Percentiles rank a stretch among this genome's conserved stretches.
Evolutionary conservation across 2,329 filamentous ascomycete genomes (phyloP).

Genomic region (Fusarium sp.): DNA sequence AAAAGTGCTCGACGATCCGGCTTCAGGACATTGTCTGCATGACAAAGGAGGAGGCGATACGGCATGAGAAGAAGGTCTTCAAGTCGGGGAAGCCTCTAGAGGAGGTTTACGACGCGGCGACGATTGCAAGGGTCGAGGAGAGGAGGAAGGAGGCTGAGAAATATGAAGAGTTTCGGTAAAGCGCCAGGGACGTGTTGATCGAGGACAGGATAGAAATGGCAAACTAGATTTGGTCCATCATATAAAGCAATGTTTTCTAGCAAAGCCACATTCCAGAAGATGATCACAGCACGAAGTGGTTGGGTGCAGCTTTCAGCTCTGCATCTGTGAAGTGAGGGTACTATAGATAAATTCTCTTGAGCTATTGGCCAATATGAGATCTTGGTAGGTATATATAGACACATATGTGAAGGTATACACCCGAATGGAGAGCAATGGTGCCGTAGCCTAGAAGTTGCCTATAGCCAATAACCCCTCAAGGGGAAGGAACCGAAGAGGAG

Average conservation of each 20-base stretch:
- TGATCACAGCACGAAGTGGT: not conserved
- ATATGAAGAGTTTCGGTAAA: conserved; percentile 61
- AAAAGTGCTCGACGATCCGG: conserved; percentile 75
- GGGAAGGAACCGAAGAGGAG: not conserved
- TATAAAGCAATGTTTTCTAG: not conserved
- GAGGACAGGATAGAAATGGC: not conserved
- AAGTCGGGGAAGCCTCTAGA: conserved; percentile 70
- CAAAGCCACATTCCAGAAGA: not conserved
- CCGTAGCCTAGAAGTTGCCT: not conserved
- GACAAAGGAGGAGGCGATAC: conserved; percentile 87
- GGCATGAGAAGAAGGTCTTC: conserved; percentile 82
- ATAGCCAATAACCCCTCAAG: not conserved
- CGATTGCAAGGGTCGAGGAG: conserved; percentile 71
- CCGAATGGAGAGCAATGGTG: not conserved
- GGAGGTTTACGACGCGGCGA: conserved; percentile 75
- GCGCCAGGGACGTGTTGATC: not conserved
- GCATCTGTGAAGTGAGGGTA: not conserved
- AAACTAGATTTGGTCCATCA: not conserved
- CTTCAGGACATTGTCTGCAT: conserved; percentile 82
- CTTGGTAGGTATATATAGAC: not conserved
- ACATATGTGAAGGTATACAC: not conserved
- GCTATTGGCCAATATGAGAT: not conserved
- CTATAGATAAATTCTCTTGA: not conserved
- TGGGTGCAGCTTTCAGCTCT: not conserved
- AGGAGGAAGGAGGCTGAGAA: conserved; percentile 71